Evolutionary conservation across 2,329 filamentous ascomycete genomes (phyloP).

Genomic region (Cyclaneusma minus): DNA sequence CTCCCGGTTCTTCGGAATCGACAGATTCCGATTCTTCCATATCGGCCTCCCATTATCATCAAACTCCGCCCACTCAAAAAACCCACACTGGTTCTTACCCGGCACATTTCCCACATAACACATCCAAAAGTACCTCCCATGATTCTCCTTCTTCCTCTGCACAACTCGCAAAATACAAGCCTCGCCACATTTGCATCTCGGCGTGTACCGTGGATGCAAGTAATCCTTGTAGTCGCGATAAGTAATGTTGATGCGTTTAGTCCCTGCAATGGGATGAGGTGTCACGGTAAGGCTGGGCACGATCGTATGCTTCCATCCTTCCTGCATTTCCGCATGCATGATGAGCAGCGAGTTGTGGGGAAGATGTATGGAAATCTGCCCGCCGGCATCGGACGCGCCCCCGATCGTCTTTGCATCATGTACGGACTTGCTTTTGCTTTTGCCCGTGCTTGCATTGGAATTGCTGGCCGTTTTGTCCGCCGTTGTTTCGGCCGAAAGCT

Average conservation of each 20-base stretch:
- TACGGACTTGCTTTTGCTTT: slow-evolving; percentile 17
- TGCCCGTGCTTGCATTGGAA: slow-evolving; percentile 3
- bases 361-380: slow-evolving; percentile 83
- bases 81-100: slow-evolving; percentile 53
- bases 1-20: no score
- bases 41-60: slow-evolving; percentile 72
- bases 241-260: slow-evolving; percentile 79
- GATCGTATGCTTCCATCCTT: slow-evolving; percentile 89
- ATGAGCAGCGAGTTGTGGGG: slow-evolving; percentile 87
- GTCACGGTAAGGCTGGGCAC: slow-evolving; percentile 60
- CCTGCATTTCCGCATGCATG: slow-evolving; percentile 98
- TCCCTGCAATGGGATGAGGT: slow-evolving; percentile 69
- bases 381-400: slow-evolving; percentile 52
- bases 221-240: slow-evolving; percentile 73
- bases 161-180: slow-evolving; percentile 60
- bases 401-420: slow-evolving; percentile 20
- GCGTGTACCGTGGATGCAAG: slow-evolving; percentile 65
- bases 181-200: slow-evolving; percentile 60
- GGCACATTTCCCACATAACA: slow-evolving; percentile 65
- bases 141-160: slow-evolving; percentile 60
- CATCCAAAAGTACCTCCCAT: slow-evolving; percentile 86
- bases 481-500: slow-evolving; percentile 10
- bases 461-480: slow-evolving; percentile 1
- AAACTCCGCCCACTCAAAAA: slow-evolving; percentile 78
- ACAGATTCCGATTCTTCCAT: no score